Evolutionary conservation across 495 filamentous ascomycete species (phyloP).

Genomic region (Penicillium coffeae): DNA sequence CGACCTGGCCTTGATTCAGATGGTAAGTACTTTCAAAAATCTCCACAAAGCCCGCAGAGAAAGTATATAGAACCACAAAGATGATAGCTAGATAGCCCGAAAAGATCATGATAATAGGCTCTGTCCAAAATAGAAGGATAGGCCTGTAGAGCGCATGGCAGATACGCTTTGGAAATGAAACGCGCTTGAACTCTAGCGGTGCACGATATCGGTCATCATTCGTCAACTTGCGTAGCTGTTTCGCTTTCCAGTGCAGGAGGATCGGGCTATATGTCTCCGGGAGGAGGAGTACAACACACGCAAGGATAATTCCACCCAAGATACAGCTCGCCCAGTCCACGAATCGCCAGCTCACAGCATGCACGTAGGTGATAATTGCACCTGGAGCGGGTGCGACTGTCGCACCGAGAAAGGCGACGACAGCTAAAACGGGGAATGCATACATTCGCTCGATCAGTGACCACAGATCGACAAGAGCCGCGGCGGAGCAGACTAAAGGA

Average conservation of each 20-base stretch:
- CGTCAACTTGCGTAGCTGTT: conserved; percentile 41
- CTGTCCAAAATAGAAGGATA: conserved; percentile 27
- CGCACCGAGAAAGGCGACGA: conserved; percentile 41
- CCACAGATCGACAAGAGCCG: conserved; percentile 37
- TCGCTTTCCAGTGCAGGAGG: conserved; percentile 44
- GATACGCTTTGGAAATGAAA: conserved; percentile 26
- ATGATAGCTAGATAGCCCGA: conserved; percentile 51
- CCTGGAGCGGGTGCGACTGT: conserved; percentile 43
- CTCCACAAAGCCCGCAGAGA: conserved; percentile 54
- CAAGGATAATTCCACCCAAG: conserved; percentile 29
- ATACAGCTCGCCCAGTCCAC: conserved; percentile 44
- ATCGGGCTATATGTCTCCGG: conserved; percentile 48
- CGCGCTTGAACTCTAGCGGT: conserved; percentile 35
- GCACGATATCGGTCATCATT: conserved; percentile 25
- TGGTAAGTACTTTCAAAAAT: conserved; percentile 53
- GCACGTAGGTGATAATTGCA: conserved; percentile 27
- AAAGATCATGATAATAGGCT: conserved; percentile 46
- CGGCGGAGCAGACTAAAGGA: conserved; percentile 30
- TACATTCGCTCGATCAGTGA: conserved; percentile 40
- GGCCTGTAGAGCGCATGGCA: conserved; percentile 35
- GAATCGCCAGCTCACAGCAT: conserved; percentile 36
- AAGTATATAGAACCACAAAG: conserved; percentile 59
- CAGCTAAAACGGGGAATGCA: conserved; percentile 39
- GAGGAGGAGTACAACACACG: conserved; percentile 33
- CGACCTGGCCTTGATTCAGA: conserved; percentile 43